phyloP scores from a whole-genome alignment of 495 filamentous ascomycete species.

The Penicillium pancosmium region DNA sequence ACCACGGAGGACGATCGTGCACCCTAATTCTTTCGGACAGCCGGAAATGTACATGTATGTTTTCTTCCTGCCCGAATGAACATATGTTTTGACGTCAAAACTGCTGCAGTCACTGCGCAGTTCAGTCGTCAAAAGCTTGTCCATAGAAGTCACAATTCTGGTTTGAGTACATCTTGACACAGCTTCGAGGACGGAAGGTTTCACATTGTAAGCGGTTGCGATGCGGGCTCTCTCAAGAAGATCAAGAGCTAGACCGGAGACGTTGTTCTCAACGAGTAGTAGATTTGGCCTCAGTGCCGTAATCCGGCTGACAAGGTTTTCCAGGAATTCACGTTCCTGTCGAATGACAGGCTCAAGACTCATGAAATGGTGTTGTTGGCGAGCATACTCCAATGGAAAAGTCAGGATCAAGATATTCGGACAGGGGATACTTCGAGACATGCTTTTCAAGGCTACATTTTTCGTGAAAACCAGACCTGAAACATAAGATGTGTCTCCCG shows the following conservation, averaged over 20 bases:
- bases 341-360: constrained; percentile 95
- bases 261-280: constrained; percentile 84
- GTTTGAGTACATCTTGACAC: constrained; percentile 90
- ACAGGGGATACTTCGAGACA: constrained; percentile 81
- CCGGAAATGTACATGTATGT: constrained; percentile 96
- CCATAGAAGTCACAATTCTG: constrained; percentile 89
- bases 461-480: constrained; percentile 97
- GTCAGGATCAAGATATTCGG: constrained; percentile 91
- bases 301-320: constrained; percentile 92
- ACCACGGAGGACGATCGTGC: constrained; percentile 92
- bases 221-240: constrained; percentile 86
- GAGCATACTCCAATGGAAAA: constrained; percentile 94
- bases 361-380: constrained; percentile 97
- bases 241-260: constrained; percentile 86
- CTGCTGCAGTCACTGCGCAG: constrained; percentile 77
- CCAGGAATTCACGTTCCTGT: constrained; percentile 93
- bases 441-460: constrained; percentile 92
- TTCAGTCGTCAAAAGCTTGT: constrained; percentile 86
- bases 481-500: constrained; percentile 90
- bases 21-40: constrained; percentile 89
- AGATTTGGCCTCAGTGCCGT: constrained; percentile 80
- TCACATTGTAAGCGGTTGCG: constrained; percentile 93
- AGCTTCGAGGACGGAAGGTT: constrained; percentile 90
- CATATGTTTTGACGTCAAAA: constrained; percentile 94
- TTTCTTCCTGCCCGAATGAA: constrained; percentile 79